Conservation (phyloP, 2,329 filamentous ascomycete species). For the Aspergillus costaricaensis region DNA sequence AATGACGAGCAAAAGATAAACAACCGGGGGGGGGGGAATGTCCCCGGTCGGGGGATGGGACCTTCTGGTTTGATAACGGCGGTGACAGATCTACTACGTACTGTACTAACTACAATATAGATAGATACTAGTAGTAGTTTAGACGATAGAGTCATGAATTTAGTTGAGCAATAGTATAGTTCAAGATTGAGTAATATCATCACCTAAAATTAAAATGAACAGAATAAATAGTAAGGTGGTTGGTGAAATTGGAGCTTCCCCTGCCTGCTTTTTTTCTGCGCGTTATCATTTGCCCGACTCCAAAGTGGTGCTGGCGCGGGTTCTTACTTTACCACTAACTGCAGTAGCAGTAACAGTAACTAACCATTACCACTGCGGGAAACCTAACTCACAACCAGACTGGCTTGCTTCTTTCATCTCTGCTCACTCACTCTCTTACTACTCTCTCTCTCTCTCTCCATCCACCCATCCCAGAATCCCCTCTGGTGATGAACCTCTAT, state of each 20-base stretch:
- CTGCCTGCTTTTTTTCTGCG: constrained; percentile 8
- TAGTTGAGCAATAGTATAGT: neutral
- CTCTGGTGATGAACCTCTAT: neutral
- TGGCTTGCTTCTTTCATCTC: too few species aligned
- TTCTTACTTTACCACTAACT: neutral
- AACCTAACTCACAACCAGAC: constrained; percentile 6
- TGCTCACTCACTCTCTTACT: neutral
- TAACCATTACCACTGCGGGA: neutral
- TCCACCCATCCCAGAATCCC: constrained; percentile 1
- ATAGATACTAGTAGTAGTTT: too few species aligned
- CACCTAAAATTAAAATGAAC: neutral
- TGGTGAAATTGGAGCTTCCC: neutral
- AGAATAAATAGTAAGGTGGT: neutral
- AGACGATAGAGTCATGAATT: too few species aligned
- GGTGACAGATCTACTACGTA: neutral
- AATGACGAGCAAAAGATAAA: constrained; percentile 1
- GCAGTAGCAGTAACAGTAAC: too few species aligned
- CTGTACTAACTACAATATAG: neutral
- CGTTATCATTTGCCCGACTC: constrained; percentile 19
- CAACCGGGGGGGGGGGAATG: neutral
- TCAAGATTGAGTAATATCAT: neutral
- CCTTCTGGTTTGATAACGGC: neutral
- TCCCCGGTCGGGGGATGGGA: neutral
- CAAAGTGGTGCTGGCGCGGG: neutral
- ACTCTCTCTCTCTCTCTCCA: neutral